Evolutionary conservation across 2,329 filamentous ascomycete species (phyloP).

Genomic region (Fusarium hainanense): DNA sequence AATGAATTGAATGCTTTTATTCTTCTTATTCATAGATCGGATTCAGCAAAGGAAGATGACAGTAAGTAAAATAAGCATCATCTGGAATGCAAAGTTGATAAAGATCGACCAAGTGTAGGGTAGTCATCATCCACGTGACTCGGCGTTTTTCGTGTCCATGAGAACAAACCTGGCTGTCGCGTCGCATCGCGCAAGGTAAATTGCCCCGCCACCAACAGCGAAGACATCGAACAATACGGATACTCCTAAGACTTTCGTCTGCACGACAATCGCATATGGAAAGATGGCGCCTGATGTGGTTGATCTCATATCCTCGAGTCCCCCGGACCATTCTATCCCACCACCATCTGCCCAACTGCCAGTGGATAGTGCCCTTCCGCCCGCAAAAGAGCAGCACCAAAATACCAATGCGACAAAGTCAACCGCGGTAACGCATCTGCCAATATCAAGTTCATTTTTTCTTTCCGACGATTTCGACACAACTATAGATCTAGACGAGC

Average conservation of each 20-base stretch:
- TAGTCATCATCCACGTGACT: constrained; percentile 33
- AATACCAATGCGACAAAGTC: neutral
- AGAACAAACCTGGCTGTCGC: constrained; percentile 12
- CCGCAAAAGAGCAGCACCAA: neutral
- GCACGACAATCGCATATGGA: neutral
- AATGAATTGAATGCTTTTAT: neutral
- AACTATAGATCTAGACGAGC: constrained; percentile 52
- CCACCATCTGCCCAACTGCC: constrained; percentile 5
- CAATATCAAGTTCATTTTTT: constrained; percentile 25
- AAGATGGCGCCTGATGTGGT: constrained; percentile 51
- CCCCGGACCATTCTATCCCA: constrained; percentile 24
- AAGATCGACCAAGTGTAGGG: neutral
- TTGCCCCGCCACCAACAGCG: constrained; percentile 14
- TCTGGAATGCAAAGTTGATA: neutral
- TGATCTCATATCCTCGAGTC: constrained; percentile 54
- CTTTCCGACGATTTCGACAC: constrained; percentile 56
- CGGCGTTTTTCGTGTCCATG: constrained; percentile 43
- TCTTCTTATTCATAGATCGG: neutral
- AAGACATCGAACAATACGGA: neutral
- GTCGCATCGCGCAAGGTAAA: constrained; percentile 32
- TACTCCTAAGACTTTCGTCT: neutral
- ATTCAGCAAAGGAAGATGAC: neutral
- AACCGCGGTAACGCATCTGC: neutral
- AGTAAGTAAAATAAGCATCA: neutral
- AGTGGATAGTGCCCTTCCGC: neutral